Evolutionary conservation across 306 rosid species (phyloP).

Genomic region (Gleditsia sinensis): DNA sequence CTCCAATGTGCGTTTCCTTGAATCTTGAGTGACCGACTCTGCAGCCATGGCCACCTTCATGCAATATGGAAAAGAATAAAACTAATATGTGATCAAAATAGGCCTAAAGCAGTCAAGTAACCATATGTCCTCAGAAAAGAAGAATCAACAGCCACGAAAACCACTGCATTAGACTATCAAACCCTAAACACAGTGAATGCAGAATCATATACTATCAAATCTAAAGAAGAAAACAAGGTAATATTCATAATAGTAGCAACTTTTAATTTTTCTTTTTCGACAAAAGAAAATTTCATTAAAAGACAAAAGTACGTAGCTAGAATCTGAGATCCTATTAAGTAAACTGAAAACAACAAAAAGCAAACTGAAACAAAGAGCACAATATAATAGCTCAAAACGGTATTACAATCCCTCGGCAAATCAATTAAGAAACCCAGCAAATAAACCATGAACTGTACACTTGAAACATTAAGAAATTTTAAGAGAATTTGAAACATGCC

Average conservation of each 20-base stretch:
- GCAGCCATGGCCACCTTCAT: conserved; percentile 51
- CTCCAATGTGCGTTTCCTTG: conserved; percentile 69
- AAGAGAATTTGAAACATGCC: no score
- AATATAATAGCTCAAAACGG: background rate
- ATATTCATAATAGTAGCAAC: no score
- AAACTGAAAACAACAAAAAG: background rate
- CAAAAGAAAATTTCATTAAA: no score
- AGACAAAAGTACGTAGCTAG: no score
- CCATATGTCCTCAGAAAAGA: background rate
- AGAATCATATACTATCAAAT: background rate
- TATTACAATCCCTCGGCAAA: no score
- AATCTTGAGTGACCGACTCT: conserved; percentile 43
- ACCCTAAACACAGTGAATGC: background rate
- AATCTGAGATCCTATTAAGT: background rate
- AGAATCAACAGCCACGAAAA: background rate
- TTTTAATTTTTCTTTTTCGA: no score
- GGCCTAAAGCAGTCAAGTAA: background rate
- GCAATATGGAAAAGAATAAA: background rate
- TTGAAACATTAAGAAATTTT: no score
- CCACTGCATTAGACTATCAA: background rate
- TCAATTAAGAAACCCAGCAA: no score
- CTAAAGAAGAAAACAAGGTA: background rate
- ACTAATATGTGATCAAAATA: background rate
- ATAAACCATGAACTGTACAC: no score
- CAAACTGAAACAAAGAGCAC: background rate